phyloP scores from a whole-genome alignment of 108 stramenopile genomes.

The Pseudonitzschia pungens region DNA sequence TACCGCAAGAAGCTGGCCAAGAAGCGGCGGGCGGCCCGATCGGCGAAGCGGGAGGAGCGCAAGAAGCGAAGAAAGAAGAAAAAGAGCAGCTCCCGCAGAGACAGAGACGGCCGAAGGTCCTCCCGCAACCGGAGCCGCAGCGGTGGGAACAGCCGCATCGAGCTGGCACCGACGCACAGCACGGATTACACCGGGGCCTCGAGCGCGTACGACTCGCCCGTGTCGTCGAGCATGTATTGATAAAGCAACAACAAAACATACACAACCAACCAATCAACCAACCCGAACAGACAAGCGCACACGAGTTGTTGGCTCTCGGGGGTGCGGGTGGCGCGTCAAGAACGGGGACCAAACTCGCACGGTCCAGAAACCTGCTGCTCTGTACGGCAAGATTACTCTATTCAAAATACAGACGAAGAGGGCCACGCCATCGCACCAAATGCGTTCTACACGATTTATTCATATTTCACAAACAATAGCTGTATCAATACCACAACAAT shows the following conservation, averaged over 20 bases:
- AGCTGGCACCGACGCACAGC: conserved; percentile 11
- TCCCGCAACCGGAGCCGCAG: not conserved
- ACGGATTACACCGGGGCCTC: not conserved
- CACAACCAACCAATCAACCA: no score
- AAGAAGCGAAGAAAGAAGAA: conserved; percentile 14
- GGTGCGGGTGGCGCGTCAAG: no score
- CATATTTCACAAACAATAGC: no score
- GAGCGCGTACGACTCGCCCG: conserved; percentile 8
- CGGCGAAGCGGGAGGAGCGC: not conserved
- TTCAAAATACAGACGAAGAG: no score
- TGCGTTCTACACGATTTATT: no score
- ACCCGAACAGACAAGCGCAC: no score
- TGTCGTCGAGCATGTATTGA: conserved; percentile 11
- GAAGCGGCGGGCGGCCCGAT: conserved; percentile 11
- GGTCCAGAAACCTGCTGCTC: no score
- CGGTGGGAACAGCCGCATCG: conserved; percentile 1
- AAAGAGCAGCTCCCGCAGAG: not conserved
- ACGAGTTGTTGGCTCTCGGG: no score
- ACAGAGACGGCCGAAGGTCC: not conserved
- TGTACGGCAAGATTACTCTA: no score
- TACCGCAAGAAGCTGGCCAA: conserved; percentile 16
- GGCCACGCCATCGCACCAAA: no score
- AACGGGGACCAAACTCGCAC: no score
- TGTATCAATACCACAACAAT: no score
- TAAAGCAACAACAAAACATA: not conserved